phyloP scores from a whole-genome alignment of 1,139 yeast species.

The Hyphopichia fennica region DNA sequence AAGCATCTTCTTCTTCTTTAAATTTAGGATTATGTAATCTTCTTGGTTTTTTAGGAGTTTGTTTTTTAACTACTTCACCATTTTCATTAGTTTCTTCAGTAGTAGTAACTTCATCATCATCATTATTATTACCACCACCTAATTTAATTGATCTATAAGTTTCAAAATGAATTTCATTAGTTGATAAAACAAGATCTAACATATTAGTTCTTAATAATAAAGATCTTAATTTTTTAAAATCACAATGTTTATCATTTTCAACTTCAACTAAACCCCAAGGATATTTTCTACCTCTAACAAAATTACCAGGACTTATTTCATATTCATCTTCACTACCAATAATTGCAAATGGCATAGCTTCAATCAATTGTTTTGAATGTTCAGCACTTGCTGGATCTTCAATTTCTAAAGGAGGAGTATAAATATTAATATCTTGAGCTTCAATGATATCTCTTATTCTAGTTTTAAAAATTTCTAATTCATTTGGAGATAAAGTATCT shows the following conservation, averaged over 20 bases:
- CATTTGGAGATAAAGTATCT: constrained; percentile 84
- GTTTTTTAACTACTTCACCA: constrained; percentile 35
- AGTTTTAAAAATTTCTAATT: constrained; percentile 77
- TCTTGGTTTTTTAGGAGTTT: constrained; percentile 46
- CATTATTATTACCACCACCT: constrained; percentile 54
- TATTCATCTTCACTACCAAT: constrained; percentile 90
- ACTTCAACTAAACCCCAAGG: constrained; percentile 99
- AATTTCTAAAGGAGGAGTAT: constrained; percentile 79
- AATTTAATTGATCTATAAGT: constrained; percentile 81
- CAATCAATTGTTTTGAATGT: constrained; percentile 80
- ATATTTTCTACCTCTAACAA: constrained; percentile 87
- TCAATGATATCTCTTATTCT: constrained; percentile 89
- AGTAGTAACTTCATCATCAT: constrained; percentile 23
- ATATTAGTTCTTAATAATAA: constrained; percentile 87
- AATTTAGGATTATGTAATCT: constrained; percentile 82
- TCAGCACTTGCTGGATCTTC: constrained; percentile 77
- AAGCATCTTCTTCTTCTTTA: constrained; percentile 92
- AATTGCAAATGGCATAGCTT: constrained; percentile 91
- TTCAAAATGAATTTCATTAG: constrained; percentile 93
- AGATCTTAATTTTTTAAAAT: constrained; percentile 87
- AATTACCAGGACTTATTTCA: constrained; percentile 71
- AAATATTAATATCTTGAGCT: constrained; percentile 87
- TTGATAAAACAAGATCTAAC: constrained; percentile 83
- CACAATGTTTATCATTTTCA: constrained; percentile 94
- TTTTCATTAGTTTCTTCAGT: constrained; percentile 29